Conservation (phyloP, 2,329 filamentous ascomycete genomes). For the Fonsecaea multimorphosa region DNA sequence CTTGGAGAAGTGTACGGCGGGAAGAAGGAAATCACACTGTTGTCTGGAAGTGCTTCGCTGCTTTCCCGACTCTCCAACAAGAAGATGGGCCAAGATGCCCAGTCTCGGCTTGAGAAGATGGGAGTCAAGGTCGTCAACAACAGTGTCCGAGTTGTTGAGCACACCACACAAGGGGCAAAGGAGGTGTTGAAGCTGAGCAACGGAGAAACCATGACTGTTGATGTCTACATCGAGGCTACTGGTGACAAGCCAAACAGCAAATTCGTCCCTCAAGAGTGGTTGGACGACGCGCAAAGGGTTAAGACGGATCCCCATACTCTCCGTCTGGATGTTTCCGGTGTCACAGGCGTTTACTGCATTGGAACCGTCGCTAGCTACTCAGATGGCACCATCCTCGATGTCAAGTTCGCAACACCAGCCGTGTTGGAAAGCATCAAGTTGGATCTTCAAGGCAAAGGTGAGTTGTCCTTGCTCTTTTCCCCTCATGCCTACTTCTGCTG, state of each 20-base stretch:
- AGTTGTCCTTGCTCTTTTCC: constrained; percentile 9
- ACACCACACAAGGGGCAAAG: constrained; percentile 43
- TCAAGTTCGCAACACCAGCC: constrained; percentile 36
- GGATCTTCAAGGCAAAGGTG: constrained; percentile 39
- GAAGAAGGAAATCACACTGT: constrained; percentile 51
- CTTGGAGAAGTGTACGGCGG: constrained; percentile 49
- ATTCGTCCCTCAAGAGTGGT: constrained; percentile 57
- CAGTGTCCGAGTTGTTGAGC: constrained; percentile 45
- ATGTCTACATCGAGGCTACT: constrained; percentile 60
- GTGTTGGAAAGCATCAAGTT: constrained; percentile 37
- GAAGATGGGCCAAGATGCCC: constrained; percentile 49
- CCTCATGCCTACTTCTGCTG: not conserved
- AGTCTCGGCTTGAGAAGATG: constrained; percentile 53
- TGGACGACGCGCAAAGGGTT: constrained; percentile 57
- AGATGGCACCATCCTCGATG: constrained; percentile 37
- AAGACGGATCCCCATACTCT: constrained; percentile 49
- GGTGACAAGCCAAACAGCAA: constrained; percentile 60
- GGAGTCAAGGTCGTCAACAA: constrained; percentile 55
- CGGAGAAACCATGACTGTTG: constrained; percentile 55
- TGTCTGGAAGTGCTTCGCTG: constrained; percentile 50
- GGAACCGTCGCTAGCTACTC: constrained; percentile 40
- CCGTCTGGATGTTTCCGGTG: constrained; percentile 37
- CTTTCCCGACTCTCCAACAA: constrained; percentile 51
- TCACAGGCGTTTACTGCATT: constrained; percentile 38
- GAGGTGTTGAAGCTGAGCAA: constrained; percentile 54